Base-by-base conservation (phyloP, 2,329 filamentous ascomycete species). In the Trichoderma simmonsii region DNA sequence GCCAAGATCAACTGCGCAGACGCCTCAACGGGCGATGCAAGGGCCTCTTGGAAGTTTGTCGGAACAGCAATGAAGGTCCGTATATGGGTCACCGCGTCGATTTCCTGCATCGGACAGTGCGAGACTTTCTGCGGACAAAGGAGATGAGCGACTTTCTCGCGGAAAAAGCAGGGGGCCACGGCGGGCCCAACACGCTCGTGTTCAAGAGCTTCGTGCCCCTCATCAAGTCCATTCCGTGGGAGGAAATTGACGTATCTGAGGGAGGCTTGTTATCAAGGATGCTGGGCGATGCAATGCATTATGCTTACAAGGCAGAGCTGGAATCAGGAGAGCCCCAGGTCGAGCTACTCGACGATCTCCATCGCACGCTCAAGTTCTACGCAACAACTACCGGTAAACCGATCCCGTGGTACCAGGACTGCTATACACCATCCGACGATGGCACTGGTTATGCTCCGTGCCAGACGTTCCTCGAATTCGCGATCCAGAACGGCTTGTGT, bases 71-170 rank as follows among this genome's bases (percentile, higher is more conserved):
- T 4, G 48, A 30, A 1, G 34, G 43, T 2, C 11, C 15, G 2
- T 48, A 63, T 36, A 26, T 24, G n/a, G 24, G 61, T 12, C 56
- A 54, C 30, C 18, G 51, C 14, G 72, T 74, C 18, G 70, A 73
- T 18, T 74, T 74, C 39, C 62, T 74, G 1, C 73, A 74, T 39
- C 65, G 72, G 3, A 74, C 72, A 2, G 73, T 74, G 15, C 36
- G 48, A n/a, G 73, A 74, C 51, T 74, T 71, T 28, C 26, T 71
- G 3, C 24, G 15, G 8, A 51, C 39, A 24, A 51, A 64, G 61
- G 61, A 64, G 26, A 48, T 51, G 61, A 24, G 32, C n/a, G 59
- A 61, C 11, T 61, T 32, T 21, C 28, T 60, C 26, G 54, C 54
- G 6, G 54, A 57, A 15, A 57, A 57, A 4, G 24, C 54, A 15